Conservation (phyloP, 2,329 filamentous ascomycete species). For the Penicillium sp. region DNA sequence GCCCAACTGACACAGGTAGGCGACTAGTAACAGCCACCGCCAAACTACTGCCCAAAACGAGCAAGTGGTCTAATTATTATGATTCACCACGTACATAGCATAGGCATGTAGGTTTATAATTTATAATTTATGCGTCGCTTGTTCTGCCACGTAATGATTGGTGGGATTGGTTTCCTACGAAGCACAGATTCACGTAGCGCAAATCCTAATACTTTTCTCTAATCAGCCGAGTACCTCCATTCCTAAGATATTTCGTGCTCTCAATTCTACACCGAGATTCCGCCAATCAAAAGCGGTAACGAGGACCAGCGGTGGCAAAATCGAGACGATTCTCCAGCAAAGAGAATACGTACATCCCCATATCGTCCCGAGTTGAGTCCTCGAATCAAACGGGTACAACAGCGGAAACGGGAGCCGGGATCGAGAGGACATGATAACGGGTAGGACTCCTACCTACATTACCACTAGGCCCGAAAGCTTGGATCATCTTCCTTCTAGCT, state of each 20-base stretch:
- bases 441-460: slow-evolving; percentile 2
- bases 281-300: neutral
- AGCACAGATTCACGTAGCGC: neutral
- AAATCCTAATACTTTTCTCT: neutral
- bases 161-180: neutral
- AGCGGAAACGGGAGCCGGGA: neutral
- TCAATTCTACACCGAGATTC: neutral
- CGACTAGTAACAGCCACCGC: neutral
- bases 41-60: neutral
- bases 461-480: slow-evolving; percentile 13
- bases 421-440: no score
- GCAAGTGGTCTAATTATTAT: neutral
- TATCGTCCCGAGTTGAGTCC: no score
- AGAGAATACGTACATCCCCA: no score
- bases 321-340: neutral
- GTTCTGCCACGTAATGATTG: slow-evolving; percentile 2
- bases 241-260: no score
- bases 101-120: neutral
- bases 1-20: neutral
- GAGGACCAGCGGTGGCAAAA: neutral
- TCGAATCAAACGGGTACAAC: neutral
- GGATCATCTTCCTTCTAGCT: neutral
- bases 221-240: no score
- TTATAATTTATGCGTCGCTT: neutral
- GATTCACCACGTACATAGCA: neutral